Conservation (phyloP, 352 stramenopile species). For the Globisporangium spinosum region DNA sequence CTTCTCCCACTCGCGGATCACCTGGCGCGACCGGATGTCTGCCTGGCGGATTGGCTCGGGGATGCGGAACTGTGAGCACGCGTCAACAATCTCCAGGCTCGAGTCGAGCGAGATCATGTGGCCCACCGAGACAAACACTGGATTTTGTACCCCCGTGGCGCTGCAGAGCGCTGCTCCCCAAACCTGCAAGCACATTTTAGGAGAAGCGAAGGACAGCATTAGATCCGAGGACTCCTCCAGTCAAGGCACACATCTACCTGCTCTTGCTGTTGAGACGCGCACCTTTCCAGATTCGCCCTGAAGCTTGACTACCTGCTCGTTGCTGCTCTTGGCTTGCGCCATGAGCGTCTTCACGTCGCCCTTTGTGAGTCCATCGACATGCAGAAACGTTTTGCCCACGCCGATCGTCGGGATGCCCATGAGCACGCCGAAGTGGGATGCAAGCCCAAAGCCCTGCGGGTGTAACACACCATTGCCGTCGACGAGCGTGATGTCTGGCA, state of each 20-base stretch:
- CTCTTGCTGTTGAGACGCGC: neutral
- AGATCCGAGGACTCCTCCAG: neutral
- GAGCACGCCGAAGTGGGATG: constrained; percentile 91
- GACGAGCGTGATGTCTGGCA: constrained; percentile 89
- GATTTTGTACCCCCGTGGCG: constrained; percentile 60
- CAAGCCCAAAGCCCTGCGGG: constrained; percentile 88
- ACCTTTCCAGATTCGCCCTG: constrained; percentile 51
- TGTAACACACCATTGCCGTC: constrained; percentile 91
- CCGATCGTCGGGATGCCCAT: constrained; percentile 89
- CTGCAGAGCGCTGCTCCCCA: constrained; percentile 77
- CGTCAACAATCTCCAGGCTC: constrained; percentile 48
- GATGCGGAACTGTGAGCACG: constrained; percentile 65
- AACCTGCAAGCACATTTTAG: constrained; percentile 15
- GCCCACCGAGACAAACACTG: constrained; percentile 83
- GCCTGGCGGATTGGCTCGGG: constrained; percentile 86
- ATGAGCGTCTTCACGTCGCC: constrained; percentile 53
- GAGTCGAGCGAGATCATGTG: constrained; percentile 64
- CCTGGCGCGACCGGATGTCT: constrained; percentile 72
- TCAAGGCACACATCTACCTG: neutral
- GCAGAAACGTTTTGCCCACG: constrained; percentile 88
- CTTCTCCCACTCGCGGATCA: constrained; percentile 68
- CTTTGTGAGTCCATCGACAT: constrained; percentile 86
- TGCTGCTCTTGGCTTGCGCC: constrained; percentile 31
- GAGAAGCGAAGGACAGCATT: neutral
- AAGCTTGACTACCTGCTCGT: constrained; percentile 40